Conservation (phyloP, 2,329 filamentous ascomycete genomes). For the Hymenoscyphus infarciens region DNA sequence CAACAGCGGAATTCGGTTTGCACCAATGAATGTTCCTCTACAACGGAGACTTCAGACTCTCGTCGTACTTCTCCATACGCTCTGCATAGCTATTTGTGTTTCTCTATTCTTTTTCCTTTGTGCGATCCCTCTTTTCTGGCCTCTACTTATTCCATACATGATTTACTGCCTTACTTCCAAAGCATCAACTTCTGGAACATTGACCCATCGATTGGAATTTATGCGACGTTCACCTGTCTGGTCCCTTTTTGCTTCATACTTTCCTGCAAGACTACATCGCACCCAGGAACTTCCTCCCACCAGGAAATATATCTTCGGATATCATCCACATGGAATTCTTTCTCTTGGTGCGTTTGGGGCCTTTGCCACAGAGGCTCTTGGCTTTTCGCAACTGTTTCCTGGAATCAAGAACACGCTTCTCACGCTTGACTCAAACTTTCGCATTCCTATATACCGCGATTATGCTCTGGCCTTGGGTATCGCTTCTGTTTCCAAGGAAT, state of each 20-base stretch:
- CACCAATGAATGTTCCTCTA: conserved; percentile 71
- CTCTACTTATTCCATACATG: conserved; percentile 70
- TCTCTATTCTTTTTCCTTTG: conserved; percentile 87
- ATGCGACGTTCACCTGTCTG: conserved; percentile 72
- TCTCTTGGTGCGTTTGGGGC: conserved; percentile 92
- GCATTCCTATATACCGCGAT: conserved; percentile 88
- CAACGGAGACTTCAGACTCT: conserved; percentile 73
- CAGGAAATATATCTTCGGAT: conserved; percentile 93
- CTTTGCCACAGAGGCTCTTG: conserved; percentile 85
- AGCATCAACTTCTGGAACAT: conserved; percentile 69
- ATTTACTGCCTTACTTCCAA: conserved; percentile 80
- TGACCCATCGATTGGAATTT: conserved; percentile 71
- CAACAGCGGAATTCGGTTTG: conserved; percentile 67
- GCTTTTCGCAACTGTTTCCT: conserved; percentile 83
- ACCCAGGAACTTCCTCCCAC: conserved; percentile 74
- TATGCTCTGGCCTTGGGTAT: conserved; percentile 89
- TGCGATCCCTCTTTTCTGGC: conserved; percentile 90
- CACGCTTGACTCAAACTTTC: conserved; percentile 94
- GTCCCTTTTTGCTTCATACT: conserved; percentile 89
- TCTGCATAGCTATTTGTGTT: conserved; percentile 66
- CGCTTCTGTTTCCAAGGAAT: conserved; percentile 84
- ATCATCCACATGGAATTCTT: conserved; percentile 97
- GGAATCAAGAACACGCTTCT: conserved; percentile 92
- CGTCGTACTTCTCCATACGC: conserved; percentile 70
- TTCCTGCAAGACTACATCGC: conserved; percentile 83